phyloP scores from a whole-genome alignment of 371 early-diverging fungal species.

The Mucor saturninus region DNA sequence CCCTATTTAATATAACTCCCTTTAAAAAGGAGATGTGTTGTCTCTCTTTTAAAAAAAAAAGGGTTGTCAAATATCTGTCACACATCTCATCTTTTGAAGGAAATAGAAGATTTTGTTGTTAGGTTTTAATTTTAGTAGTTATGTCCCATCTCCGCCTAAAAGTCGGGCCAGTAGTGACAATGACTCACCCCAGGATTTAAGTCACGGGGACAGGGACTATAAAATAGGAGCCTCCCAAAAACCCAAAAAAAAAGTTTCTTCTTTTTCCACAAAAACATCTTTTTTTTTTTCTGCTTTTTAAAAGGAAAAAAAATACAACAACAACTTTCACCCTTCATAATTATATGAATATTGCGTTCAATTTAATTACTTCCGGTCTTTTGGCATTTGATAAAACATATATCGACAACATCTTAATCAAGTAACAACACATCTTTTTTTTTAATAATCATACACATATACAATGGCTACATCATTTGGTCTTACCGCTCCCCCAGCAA shows the following conservation, averaged over 20 bases:
- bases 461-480: slow-evolving; percentile 16
- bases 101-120: not conserved
- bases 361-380: slow-evolving; percentile 55
- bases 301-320: not conserved
- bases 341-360: slow-evolving; percentile 51
- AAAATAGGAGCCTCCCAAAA: too few species aligned
- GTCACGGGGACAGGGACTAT: not conserved
- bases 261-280: not conserved
- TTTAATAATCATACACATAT: not conserved
- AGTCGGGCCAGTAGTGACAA: not conserved
- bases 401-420: slow-evolving; percentile 52
- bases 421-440: slow-evolving; percentile 29
- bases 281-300: not conserved
- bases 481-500: slow-evolving; percentile 26
- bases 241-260: not conserved
- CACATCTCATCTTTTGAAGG: not conserved
- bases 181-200: slow-evolving; percentile 6
- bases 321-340: not conserved
- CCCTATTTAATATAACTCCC: too few species aligned
- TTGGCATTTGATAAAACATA: slow-evolving; percentile 55
- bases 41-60: not conserved
- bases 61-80: not conserved
- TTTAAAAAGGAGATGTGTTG: not conserved
- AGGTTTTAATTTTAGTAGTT: not conserved
- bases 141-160: slow-evolving; percentile 2